These are phyloP conservation scores for Ustilago trichophora DNA, from an alignment of 1,284 basidiomycete genomes.

Conservation along the genomic window DNA sequence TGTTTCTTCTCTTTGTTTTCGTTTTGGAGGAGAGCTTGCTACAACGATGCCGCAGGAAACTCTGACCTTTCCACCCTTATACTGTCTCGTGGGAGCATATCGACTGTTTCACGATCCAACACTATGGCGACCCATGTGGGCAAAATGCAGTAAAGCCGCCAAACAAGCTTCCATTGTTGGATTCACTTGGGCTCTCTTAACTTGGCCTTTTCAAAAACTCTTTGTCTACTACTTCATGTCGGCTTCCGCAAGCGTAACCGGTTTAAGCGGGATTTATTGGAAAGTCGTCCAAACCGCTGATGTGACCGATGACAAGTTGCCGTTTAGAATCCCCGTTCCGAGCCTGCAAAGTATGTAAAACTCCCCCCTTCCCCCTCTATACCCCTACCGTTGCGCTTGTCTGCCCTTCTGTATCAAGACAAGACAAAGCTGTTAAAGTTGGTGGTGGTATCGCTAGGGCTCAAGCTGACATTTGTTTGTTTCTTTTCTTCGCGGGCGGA, in stretches of 20 bases:
- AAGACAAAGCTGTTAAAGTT: no score
- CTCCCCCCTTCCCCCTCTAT: no score
- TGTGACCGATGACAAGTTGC: constrained; percentile 28
- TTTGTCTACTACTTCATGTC: constrained; percentile 61
- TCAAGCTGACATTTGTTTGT: no score
- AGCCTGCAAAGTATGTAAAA: constrained; percentile 47
- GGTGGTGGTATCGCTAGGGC: no score
- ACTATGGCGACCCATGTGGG: constrained; percentile 64
- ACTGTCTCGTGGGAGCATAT: constrained; percentile 62
- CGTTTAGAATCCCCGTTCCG: constrained; percentile 47
- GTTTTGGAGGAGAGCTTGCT: no score
- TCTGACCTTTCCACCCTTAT: constrained; percentile 58
- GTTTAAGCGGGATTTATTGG: constrained; percentile 29
- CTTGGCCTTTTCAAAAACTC: constrained; percentile 58
- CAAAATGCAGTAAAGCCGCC: constrained; percentile 44
- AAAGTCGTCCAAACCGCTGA: constrained; percentile 42
- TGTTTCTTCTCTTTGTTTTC: no score
- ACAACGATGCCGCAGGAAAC: constrained; percentile 63
- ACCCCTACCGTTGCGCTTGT: no score
- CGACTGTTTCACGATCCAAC: constrained; percentile 55
- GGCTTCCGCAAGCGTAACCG: constrained; percentile 48
- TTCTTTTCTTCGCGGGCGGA: no score
- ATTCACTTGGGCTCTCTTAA: constrained; percentile 45
- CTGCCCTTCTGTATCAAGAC: no score
- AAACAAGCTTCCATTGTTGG: constrained; percentile 49